phyloP scores from a whole-genome alignment of 1,139 yeast species.

The Geotrichum bryndzae region DNA sequence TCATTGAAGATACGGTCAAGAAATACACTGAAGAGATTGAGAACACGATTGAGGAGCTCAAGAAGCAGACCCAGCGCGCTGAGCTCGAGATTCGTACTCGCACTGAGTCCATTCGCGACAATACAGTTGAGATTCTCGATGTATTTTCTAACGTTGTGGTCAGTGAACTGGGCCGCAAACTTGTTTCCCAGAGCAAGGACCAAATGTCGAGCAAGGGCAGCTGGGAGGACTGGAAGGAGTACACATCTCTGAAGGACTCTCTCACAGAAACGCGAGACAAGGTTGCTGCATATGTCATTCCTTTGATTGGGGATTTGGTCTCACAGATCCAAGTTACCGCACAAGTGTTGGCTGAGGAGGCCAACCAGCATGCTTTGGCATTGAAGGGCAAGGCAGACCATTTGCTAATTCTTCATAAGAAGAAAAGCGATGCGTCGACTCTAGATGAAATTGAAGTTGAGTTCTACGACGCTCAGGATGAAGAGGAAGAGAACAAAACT shows the following conservation, averaged over 20 bases:
- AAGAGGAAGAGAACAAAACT: constrained; percentile 12
- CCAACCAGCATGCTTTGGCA: constrained; percentile 41
- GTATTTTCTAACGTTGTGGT: constrained; percentile 37
- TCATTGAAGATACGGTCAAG: constrained; percentile 28
- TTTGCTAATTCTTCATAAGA: constrained; percentile 58
- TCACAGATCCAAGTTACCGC: constrained; percentile 56
- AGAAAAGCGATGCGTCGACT: constrained; percentile 14
- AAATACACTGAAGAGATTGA: constrained; percentile 28
- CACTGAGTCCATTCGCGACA: constrained; percentile 34
- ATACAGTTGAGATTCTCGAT: constrained; percentile 37
- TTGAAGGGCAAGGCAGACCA: constrained; percentile 77
- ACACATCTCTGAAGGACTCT: constrained; percentile 51
- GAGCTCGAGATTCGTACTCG: constrained; percentile 30
- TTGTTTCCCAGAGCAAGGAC: constrained; percentile 23
- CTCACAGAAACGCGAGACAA: constrained; percentile 53
- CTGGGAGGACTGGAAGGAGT: constrained; percentile 67
- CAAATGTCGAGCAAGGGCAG: constrained; percentile 26
- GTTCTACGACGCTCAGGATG: background rate
- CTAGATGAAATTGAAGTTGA: background rate
- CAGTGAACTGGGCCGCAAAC: constrained; percentile 35
- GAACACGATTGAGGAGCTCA: constrained; percentile 29
- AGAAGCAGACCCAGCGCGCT: constrained; percentile 29
- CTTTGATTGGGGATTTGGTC: constrained; percentile 50
- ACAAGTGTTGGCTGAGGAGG: constrained; percentile 55
- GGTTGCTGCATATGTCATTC: constrained; percentile 45